A percentile compares a stretch with the other conserved stretches of the same genome.
These are phyloP conservation scores for Aspergillus jensenii DNA, from an alignment of 2,329 filamentous ascomycete species.

Conservation along the genomic window DNA sequence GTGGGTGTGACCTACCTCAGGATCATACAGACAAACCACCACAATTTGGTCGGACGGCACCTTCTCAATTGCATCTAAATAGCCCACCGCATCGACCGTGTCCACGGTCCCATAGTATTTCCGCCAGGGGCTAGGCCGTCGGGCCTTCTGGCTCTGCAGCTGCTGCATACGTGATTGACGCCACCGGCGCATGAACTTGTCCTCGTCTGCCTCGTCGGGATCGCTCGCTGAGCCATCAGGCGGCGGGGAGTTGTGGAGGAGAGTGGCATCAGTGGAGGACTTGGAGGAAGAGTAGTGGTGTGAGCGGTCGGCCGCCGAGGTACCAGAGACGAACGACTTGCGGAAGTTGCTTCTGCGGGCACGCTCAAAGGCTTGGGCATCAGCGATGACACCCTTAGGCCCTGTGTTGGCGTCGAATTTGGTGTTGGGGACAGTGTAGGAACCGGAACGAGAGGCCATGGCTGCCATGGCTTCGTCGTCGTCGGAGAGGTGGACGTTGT, in stretches of 20 bases:
- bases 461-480: conserved; percentile 28
- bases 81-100: conserved; percentile 83
- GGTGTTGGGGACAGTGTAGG: conserved; percentile 47
- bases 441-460: conserved; percentile 37
- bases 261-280: conserved; percentile 22
- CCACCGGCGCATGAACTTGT: conserved; percentile 81
- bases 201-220: conserved; percentile 65
- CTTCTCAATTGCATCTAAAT: conserved; percentile 95
- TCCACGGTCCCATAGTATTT: conserved; percentile 77
- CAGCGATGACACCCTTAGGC: conserved; percentile 53
- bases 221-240: conserved; percentile 43
- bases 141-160: conserved; percentile 66
- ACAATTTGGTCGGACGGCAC: conserved; percentile 77
- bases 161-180: conserved; percentile 76
- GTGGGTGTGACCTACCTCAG: conserved; percentile 61
- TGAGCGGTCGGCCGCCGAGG: conserved; percentile 33
- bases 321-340: conserved; percentile 37
- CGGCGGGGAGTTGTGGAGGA: conserved; percentile 24
- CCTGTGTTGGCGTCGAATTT: conserved; percentile 51
- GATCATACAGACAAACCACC: conserved; percentile 90
- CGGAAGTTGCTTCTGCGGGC: conserved; percentile 50
- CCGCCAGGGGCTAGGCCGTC: conserved; percentile 73
- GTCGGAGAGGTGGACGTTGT: conserved; percentile 34
- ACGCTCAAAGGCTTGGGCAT: conserved; percentile 51
- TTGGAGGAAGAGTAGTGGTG: conserved; percentile 19